A percentile compares a stretch with the other conserved stretches of the same genome.
These are phyloP conservation scores for Imleria badia DNA, from an alignment of 768 basidiomycete genomes.

Conservation along the genomic window DNA sequence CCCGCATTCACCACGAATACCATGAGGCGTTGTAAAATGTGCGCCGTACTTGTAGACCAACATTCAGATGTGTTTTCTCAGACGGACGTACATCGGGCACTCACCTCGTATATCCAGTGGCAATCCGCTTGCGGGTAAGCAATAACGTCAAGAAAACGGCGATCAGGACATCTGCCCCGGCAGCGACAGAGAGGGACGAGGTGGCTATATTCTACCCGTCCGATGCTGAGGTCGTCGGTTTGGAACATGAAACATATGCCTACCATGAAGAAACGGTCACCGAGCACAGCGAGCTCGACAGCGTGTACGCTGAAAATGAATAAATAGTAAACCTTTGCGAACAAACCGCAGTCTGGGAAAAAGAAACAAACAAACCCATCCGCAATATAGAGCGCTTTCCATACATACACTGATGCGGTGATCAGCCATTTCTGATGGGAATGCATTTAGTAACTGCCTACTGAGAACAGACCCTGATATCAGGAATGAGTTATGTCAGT, in stretches of 20 bases:
- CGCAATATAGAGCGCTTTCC: neutral
- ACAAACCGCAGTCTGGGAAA: neutral
- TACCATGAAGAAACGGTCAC: neutral
- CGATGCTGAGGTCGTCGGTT: neutral
- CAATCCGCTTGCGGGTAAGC: neutral
- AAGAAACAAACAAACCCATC: constrained; percentile 6
- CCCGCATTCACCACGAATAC: constrained; percentile 23
- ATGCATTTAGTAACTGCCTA: neutral
- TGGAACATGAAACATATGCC: neutral
- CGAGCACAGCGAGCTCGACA: neutral
- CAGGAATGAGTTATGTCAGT: neutral
- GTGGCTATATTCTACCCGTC: neutral
- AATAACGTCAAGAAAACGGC: constrained; percentile 7
- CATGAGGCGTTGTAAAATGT: constrained; percentile 7
- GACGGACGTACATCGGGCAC: neutral
- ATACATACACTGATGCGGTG: neutral
- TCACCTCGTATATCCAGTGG: neutral
- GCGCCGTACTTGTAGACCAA: neutral
- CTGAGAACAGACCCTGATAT: neutral
- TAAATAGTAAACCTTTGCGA: neutral
- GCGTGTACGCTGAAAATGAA: neutral
- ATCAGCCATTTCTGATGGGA: neutral
- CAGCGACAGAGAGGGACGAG: neutral
- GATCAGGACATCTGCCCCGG: constrained; percentile 6
- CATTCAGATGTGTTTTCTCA: too few species aligned